Conservation (phyloP, 148 eudicot species). For the Chenopodium suecicum region DNA sequence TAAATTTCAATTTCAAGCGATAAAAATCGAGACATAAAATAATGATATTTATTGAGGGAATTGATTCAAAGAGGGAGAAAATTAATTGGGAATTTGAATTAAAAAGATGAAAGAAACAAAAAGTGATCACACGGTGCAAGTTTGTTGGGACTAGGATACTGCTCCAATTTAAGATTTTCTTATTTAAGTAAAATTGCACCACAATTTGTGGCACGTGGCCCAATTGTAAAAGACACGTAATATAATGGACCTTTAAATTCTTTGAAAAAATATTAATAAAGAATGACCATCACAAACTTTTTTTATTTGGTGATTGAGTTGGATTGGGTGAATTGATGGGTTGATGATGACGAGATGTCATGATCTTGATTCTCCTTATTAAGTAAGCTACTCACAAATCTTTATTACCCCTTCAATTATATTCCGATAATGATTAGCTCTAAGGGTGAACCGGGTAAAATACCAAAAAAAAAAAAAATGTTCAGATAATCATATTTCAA, state of each 20-base stretch:
- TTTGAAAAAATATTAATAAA: too few species aligned
- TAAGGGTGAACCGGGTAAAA: too few species aligned
- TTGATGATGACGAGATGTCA: not conserved
- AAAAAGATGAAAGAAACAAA: not conserved
- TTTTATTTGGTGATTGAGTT: not conserved
- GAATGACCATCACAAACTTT: not conserved
- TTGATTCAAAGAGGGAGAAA: slow-evolving; percentile 2
- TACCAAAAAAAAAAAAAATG: too few species aligned
- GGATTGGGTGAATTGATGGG: slow-evolving; percentile 3
- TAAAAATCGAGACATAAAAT: not conserved
- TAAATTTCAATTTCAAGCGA: not conserved
- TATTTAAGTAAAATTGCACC: slow-evolving; percentile 14
- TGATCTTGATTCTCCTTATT: too few species aligned
- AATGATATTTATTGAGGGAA: not conserved
- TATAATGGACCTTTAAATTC: not conserved
- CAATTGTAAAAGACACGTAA: not conserved
- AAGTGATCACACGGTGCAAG: slow-evolving; percentile 21
- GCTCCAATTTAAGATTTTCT: slow-evolving; percentile 16
- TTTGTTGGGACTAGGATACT: slow-evolving; percentile 19
- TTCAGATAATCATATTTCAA: too few species aligned
- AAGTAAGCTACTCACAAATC: too few species aligned
- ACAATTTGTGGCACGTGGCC: slow-evolving; percentile 20
- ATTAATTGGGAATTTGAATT: not conserved
- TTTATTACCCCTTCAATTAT: too few species aligned
- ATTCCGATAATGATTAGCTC: too few species aligned